Evolutionary conservation across 305 asterid genomes (phyloP).

Genomic region (Fraxinus baroniana): DNA sequence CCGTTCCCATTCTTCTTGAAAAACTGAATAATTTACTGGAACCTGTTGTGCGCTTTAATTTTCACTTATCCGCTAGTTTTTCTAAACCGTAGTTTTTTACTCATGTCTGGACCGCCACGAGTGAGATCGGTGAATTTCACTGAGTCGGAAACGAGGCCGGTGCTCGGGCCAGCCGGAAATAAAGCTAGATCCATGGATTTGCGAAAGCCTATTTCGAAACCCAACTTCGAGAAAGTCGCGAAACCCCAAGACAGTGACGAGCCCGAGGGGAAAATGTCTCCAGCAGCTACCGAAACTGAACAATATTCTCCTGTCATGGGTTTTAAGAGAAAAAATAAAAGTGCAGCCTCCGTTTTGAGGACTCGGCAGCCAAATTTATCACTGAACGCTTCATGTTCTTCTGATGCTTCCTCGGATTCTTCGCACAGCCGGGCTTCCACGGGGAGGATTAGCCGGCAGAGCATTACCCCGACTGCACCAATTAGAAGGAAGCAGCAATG

Average conservation of each 20-base stretch:
- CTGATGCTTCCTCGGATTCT: constrained; percentile 83
- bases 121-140: constrained; percentile 52
- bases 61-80: not conserved
- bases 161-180: constrained; percentile 79
- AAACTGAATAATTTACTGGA: constrained; percentile 31
- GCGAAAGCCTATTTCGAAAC: constrained; percentile 50
- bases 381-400: constrained; percentile 81
- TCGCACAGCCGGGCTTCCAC: constrained; percentile 83
- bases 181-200: constrained; percentile 63
- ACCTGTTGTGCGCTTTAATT: constrained; percentile 18
- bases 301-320: constrained; percentile 45
- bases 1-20: constrained; percentile 21
- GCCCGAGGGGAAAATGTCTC: constrained; percentile 47
- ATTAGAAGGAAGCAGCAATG: constrained; percentile 49
- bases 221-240: constrained; percentile 34
- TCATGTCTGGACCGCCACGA: constrained; percentile 76
- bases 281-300: constrained; percentile 36
- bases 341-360: constrained; percentile 51
- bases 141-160: constrained; percentile 66
- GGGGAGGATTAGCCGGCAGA: constrained; percentile 58
- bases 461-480: constrained; percentile 28
- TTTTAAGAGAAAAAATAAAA: constrained; percentile 41
- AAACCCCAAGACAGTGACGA: constrained; percentile 33
- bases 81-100: constrained; percentile 19
- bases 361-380: constrained; percentile 69